Conservation (phyloP, 2,329 filamentous ascomycete species). For the Pyrenophora seminiperda region DNA sequence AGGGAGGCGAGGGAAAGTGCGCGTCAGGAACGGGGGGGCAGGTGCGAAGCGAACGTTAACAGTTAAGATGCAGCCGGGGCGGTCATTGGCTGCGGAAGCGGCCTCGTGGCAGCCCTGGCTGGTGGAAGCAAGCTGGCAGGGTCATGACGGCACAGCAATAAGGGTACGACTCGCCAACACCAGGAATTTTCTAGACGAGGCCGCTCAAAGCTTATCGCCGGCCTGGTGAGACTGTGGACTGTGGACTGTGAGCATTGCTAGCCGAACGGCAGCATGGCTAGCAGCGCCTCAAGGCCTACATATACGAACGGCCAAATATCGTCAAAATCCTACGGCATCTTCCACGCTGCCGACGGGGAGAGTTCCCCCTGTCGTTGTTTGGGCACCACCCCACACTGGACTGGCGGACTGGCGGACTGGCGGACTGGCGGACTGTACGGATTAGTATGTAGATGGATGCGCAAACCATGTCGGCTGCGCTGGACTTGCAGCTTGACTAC, state of each 20-base stretch:
- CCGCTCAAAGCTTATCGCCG: slow-evolving; percentile 12
- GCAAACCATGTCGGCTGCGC: neutral
- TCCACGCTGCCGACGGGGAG: neutral
- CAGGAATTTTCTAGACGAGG: slow-evolving; percentile 20
- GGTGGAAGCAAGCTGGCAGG: slow-evolving; percentile 9
- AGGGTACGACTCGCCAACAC: slow-evolving; percentile 6
- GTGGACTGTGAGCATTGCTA: neutral
- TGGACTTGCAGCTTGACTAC: too few relatives aligned
- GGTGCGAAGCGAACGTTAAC: slow-evolving; percentile 23
- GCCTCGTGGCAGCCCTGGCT: slow-evolving; percentile 22
- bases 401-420: neutral
- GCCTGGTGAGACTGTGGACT: slow-evolving; percentile 10
- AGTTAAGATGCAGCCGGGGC: slow-evolving; percentile 12
- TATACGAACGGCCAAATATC: slow-evolving; percentile 6
- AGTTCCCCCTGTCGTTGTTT: neutral
- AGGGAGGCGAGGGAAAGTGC: slow-evolving; percentile 2
- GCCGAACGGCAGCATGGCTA: neutral
- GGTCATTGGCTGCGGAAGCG: slow-evolving; percentile 17
- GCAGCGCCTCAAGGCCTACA: neutral
- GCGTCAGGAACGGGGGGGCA: slow-evolving; percentile 19
- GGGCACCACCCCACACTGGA: neutral
- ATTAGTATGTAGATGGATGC: neutral
- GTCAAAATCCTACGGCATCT: neutral
- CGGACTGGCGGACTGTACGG: neutral
- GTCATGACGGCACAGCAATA: slow-evolving; percentile 12